Base-by-base conservation (phyloP, 1,284 basidiomycete species). In the Sparassis latifolia region DNA sequence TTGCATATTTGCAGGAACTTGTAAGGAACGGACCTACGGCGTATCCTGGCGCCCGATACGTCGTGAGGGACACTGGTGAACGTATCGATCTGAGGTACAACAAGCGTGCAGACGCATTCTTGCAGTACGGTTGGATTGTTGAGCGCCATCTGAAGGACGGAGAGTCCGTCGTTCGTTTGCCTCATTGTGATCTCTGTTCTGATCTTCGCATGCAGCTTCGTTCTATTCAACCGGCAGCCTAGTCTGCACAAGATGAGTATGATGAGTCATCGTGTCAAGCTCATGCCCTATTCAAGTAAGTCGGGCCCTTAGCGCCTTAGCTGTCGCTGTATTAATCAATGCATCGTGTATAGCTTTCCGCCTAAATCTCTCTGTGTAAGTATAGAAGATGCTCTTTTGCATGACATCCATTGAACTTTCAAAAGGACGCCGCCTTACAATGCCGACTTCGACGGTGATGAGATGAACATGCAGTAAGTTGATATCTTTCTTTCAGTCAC, bases 201-300 rank as follows among this genome's bases (percentile, higher is more conserved):
- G 20, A 45, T n/a, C 29, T 31, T 35, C 10, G 52, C 49, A 29
- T 45, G 5, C 57, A 94, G 92, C 66, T 97, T 82, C 62, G 92
- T 99, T 35, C 73, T 99, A 47, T 99, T 99, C 78, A 99, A 99
- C 69, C 95, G 97, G 56, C 97, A 99, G 66, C 97, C 97, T 2
- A 92, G 86, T 78, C 71, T 99, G 69, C 97, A 99, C 73, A 99
- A 99, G 72, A 99, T 99, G 97, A 96, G 92, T 77, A 99, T 99
- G 97, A 99, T 99, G 97, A 93, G 92, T 69, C 97, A 99, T 74
- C 84, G 97, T 40, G 91, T 99, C 46, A 93, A 92, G 66, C 75
- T 99, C 52, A 97, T 99, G 95, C 91, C 92, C 35, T 99, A 98
- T 70, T 99, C 97, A 31, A 99, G 91, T 94, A 65, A 69, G 90